phyloP scores from a whole-genome alignment of 2,329 filamentous ascomycete genomes.

The Blumeria hordei region DNA sequence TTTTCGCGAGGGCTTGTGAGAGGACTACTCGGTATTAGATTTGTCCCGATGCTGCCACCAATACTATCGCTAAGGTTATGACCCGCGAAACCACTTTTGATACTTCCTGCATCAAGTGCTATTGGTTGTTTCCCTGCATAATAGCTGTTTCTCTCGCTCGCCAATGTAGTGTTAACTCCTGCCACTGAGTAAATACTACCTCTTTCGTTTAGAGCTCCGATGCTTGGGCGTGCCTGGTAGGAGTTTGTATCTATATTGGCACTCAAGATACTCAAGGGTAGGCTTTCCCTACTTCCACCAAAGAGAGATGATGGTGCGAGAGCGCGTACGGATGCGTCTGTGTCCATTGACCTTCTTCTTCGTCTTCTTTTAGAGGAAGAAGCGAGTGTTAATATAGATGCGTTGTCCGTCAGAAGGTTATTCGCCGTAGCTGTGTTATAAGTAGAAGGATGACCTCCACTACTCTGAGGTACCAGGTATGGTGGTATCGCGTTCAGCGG shows the following conservation, averaged over 20 bases:
- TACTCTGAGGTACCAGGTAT: slow-evolving; percentile 31
- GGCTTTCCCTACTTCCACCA: slow-evolving; percentile 56
- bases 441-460: slow-evolving; percentile 34
- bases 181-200: slow-evolving; percentile 62
- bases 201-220: slow-evolving; percentile 29
- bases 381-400: slow-evolving; percentile 63
- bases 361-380: slow-evolving; percentile 52
- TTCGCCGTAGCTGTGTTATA: slow-evolving; percentile 62
- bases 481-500: slow-evolving; percentile 49
- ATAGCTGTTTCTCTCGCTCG: slow-evolving; percentile 59
- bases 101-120: slow-evolving; percentile 44
- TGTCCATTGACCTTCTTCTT: slow-evolving; percentile 58
- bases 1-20: slow-evolving; percentile 31
- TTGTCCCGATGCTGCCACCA: slow-evolving; percentile 43
- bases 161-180: slow-evolving; percentile 37
- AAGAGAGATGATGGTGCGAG: slow-evolving; percentile 64
- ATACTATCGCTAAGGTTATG: slow-evolving; percentile 67
- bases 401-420: slow-evolving; percentile 62
- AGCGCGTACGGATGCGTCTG: slow-evolving; percentile 63
- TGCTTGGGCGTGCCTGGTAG: slow-evolving; percentile 24
- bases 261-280: slow-evolving; percentile 57
- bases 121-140: slow-evolving; percentile 35
- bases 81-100: slow-evolving; percentile 52
- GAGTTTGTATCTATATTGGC: slow-evolving; percentile 37
- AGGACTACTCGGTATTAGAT: slow-evolving; percentile 28